These are phyloP conservation scores for Penicillium salamii DNA, from an alignment of 495 filamentous ascomycete species.

Conservation along the genomic window DNA sequence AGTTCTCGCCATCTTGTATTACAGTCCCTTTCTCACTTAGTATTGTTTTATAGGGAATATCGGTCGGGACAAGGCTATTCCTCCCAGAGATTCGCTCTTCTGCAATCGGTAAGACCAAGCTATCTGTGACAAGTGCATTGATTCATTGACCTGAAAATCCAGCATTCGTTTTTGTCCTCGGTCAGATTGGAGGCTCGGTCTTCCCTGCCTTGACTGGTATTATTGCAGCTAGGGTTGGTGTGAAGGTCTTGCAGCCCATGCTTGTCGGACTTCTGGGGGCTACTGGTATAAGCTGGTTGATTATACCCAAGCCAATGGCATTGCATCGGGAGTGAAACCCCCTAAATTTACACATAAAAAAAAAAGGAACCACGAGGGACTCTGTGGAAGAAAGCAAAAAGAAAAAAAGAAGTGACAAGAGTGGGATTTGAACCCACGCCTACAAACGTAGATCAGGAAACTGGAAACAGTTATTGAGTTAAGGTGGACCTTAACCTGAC, in stretches of 20 bases:
- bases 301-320: conserved; percentile 31
- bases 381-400: too few relatives aligned
- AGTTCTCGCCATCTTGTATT: background rate
- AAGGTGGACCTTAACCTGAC: conserved; percentile 34
- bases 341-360: background rate
- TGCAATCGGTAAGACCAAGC: conserved; percentile 16
- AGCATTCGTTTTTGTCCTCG: conserved; percentile 30
- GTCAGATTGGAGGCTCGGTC: conserved; percentile 26
- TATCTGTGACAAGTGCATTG: background rate
- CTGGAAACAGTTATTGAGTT: conserved; percentile 8
- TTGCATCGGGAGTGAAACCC: conserved; percentile 12
- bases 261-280: conserved; percentile 29
- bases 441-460: conserved; percentile 7
- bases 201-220: conserved; percentile 31
- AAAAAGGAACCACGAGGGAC: too few relatives aligned
- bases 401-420: conserved; percentile 20
- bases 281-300: conserved; percentile 28
- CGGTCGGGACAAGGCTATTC: conserved; percentile 29
- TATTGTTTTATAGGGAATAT: conserved; percentile 20
- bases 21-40: background rate
- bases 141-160: background rate
- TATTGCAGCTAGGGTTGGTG: conserved; percentile 21
- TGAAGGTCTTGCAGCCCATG: conserved; percentile 31
- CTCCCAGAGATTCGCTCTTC: conserved; percentile 23
- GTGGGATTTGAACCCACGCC: conserved; percentile 41